Percentiles rank a stretch among this genome's conserved stretches.
Evolutionary conservation across 768 basidiomycete genomes (phyloP).

Genomic region (Leccinellum albellum): DNA sequence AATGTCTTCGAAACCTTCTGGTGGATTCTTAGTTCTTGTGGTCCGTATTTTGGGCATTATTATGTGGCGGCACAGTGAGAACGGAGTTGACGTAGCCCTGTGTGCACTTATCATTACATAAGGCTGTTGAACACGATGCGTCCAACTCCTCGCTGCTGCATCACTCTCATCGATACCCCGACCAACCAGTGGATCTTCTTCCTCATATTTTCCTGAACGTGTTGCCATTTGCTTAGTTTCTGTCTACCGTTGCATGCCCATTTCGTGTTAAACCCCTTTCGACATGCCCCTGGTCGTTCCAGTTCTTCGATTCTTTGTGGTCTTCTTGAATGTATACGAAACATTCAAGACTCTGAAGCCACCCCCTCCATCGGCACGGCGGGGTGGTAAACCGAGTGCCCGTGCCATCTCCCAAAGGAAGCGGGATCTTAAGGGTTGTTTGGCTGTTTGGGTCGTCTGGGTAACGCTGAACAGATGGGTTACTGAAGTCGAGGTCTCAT

Average conservation of each 20-base stretch:
- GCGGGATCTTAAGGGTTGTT: conserved; percentile 79
- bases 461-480: conserved; percentile 39
- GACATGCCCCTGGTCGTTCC: conserved; percentile 68
- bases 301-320: conserved; percentile 60
- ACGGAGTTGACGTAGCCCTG: neutral
- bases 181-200: neutral
- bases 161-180: conserved; percentile 18
- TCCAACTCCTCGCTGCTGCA: neutral
- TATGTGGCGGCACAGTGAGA: neutral
- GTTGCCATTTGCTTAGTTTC: neutral
- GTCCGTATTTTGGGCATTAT: conserved; percentile 96
- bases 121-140: conserved; percentile 15
- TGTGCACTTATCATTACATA: conserved; percentile 17
- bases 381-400: conserved; percentile 56
- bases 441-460: conserved; percentile 86
- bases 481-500: conserved; percentile 9
- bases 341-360: conserved; percentile 79
- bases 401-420: conserved; percentile 74
- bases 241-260: conserved; percentile 5
- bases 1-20: conserved; percentile 95
- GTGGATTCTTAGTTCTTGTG: conserved; percentile 87
- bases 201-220: conserved; percentile 1
- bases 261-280: conserved; percentile 4
- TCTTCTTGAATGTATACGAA: conserved; percentile 78
- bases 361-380: conserved; percentile 49